Percentiles rank a stretch among this genome's conserved stretches.
Conservation (phyloP, 176 grass and related monocot species). For the Chloris gayana region DNA sequence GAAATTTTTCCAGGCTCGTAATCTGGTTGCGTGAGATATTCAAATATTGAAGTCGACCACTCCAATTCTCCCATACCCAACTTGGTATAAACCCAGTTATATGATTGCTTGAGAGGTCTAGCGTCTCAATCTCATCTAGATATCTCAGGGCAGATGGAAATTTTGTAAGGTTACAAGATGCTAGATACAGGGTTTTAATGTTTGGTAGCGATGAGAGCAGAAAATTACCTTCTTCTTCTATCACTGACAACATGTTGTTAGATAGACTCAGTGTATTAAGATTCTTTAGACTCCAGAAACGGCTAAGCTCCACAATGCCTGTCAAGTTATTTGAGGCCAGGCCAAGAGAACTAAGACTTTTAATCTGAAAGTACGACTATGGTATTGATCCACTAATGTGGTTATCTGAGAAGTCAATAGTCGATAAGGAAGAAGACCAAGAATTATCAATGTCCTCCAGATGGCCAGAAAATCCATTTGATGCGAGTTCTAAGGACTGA, state of each 20-base stretch:
- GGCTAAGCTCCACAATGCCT: constrained; percentile 22
- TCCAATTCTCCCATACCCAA: constrained; percentile 22
- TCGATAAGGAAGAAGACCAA: no score
- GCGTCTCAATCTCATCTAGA: rapidly evolving
- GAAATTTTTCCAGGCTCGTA: background rate
- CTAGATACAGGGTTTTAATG: background rate
- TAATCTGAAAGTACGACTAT: constrained; percentile 27
- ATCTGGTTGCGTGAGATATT: constrained; percentile 26
- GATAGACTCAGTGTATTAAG: background rate
- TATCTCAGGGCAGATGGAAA: background rate
- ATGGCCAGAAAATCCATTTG: no score
- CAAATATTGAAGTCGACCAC: rapidly evolving
- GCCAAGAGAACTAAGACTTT: background rate
- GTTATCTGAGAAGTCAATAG: no score
- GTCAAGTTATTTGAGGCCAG: constrained; percentile 27
- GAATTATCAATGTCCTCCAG: no score
- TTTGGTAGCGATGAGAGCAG: background rate
- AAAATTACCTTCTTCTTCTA: background rate
- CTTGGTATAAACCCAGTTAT: constrained; percentile 35
- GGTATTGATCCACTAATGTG: constrained; percentile 33
- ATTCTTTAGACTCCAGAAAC: constrained; percentile 2
- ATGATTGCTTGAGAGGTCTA: constrained; percentile 30
- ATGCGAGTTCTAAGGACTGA: no score
- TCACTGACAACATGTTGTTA: constrained; percentile 36
- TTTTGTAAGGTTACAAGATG: constrained; percentile 43